Evolutionary conservation across 805 yeast species (phyloP).

Genomic region (Candida taoyuanica): DNA sequence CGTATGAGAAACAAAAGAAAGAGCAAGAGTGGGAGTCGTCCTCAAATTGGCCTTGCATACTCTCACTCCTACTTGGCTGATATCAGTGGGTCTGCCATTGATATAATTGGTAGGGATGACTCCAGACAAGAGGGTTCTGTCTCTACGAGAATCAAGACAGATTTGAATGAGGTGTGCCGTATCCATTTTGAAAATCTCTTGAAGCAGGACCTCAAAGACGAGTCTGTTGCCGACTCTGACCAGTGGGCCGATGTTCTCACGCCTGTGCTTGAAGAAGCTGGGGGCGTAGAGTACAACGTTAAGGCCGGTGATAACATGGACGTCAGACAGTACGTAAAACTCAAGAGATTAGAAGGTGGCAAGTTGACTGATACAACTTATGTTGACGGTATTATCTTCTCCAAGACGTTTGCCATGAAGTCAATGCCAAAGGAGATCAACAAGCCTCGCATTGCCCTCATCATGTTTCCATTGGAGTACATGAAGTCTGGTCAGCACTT

Average conservation of each 20-base stretch:
- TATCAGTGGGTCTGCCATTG: constrained; percentile 1
- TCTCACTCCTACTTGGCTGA: constrained; percentile 12
- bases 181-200: constrained; percentile 48
- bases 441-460: constrained; percentile 72
- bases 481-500: constrained; percentile 71
- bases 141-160: constrained; percentile 15
- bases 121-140: constrained; percentile 2
- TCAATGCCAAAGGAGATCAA: constrained; percentile 62
- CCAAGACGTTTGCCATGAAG: constrained; percentile 76
- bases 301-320: constrained; percentile 72
- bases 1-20: constrained; percentile 57
- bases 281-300: constrained; percentile 54
- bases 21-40: constrained; percentile 39
- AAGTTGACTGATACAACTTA: constrained; percentile 50
- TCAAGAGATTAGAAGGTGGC: constrained; percentile 83
- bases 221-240: constrained; percentile 43
- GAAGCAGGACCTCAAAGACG: constrained; percentile 58
- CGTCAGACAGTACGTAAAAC: constrained; percentile 81
- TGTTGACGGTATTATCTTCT: constrained; percentile 77
- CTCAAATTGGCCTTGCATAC: constrained; percentile 26
- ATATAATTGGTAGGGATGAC: not conserved
- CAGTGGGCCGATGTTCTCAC: constrained; percentile 59
- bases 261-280: constrained; percentile 48
- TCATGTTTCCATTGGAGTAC: constrained; percentile 89
- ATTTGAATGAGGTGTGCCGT: constrained; percentile 33